A percentile compares a stretch with the other conserved stretches of the same genome.
Conservation (phyloP, 352 stramenopile genomes). For the Phytophthora colocasiae region DNA sequence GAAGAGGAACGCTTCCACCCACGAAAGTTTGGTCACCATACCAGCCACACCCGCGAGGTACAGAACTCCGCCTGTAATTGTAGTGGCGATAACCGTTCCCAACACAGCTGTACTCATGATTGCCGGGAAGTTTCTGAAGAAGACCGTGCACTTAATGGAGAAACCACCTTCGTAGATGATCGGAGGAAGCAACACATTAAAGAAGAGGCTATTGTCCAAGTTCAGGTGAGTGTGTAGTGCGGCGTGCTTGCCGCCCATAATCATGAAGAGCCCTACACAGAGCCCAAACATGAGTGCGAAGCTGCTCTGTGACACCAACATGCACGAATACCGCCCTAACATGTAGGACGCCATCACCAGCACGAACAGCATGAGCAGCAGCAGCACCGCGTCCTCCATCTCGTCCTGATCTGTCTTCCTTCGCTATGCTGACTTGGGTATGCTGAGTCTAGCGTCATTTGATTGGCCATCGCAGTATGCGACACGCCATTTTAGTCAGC, state of each 20-base stretch:
- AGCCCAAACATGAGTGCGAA: constrained; percentile 87
- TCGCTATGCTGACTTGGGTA: neutral
- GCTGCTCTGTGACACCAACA: constrained; percentile 87
- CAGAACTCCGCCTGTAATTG: constrained; percentile 76
- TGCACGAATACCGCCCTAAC: constrained; percentile 85
- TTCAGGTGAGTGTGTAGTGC: constrained; percentile 82
- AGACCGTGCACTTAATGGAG: constrained; percentile 85
- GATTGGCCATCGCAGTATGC: constrained; percentile 14
- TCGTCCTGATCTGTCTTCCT: neutral
- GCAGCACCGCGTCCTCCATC: constrained; percentile 86
- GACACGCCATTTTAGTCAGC: constrained; percentile 23
- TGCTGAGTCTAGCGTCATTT: constrained; percentile 17
- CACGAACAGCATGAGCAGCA: constrained; percentile 88
- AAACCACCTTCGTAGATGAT: constrained; percentile 91
- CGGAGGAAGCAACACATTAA: constrained; percentile 84
- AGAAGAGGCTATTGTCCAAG: constrained; percentile 90
- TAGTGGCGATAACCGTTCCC: constrained; percentile 81
- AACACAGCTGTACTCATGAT: constrained; percentile 88
- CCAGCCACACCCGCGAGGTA: constrained; percentile 68
- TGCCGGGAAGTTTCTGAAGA: constrained; percentile 88
- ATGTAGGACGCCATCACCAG: constrained; percentile 90
- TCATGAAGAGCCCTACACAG: constrained; percentile 71
- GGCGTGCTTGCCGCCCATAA: constrained; percentile 69
- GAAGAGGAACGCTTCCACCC: constrained; percentile 93
- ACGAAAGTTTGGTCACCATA: constrained; percentile 80